These are phyloP conservation scores for Capsicum rhomboideum DNA, from an alignment of 257 asterid genomes.

Conservation along the genomic window DNA sequence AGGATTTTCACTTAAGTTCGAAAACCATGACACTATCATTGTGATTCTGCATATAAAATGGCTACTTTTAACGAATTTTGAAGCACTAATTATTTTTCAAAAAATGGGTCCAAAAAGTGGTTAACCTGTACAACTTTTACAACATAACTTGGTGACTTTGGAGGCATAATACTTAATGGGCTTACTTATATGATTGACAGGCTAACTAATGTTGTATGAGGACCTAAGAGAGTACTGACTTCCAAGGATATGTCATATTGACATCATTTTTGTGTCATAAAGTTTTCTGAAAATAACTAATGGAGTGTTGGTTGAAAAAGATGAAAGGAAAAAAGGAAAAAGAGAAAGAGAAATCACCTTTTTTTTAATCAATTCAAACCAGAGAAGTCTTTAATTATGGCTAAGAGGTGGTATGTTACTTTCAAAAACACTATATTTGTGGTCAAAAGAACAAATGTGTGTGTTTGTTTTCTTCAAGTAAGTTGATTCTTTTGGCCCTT, in stretches of 20 bases:
- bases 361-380: not conserved
- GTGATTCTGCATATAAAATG: not conserved
- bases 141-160: not conserved
- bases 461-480: not conserved
- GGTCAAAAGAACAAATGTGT: not conserved
- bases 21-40: not conserved
- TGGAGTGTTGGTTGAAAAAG: not conserved
- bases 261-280: constrained; percentile 1
- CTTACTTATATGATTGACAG: not conserved
- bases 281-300: not conserved
- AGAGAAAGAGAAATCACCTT: not conserved
- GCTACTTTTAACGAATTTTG: not conserved
- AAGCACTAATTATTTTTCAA: not conserved
- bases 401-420: not conserved
- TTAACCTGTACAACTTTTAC: not conserved
- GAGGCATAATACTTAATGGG: not conserved
- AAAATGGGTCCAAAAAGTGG: not conserved
- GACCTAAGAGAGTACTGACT: not conserved
- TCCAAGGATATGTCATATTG: not conserved
- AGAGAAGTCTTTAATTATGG: not conserved
- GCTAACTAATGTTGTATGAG: not conserved
- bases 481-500: not conserved
- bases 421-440: not conserved
- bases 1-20: no score
- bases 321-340: not conserved